Evolutionary conservation across 164 flowering plant species (phyloP), one percentile per base, ranked within the genome.

Genomic region (Annona cherimola): DNA sequence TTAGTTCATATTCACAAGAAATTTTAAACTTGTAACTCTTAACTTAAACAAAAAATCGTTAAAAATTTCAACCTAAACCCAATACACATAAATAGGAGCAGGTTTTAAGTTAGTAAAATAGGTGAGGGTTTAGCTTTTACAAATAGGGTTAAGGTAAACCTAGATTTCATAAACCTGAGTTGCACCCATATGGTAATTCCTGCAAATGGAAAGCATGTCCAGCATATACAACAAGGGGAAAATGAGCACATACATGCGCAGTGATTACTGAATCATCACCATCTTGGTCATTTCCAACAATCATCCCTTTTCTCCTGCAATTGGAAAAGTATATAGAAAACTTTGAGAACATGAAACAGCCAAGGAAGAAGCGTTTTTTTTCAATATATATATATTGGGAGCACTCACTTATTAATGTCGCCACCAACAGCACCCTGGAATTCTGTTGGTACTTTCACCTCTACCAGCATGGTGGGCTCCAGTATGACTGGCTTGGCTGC

Each of bases 351-450:
- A 59, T 60, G 54, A 64, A 63, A 68, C 12, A 50, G 12, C 59
- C n/a, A 61, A 59, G 39, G 44, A 2, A 26, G 35, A 26, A 26
- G 35, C 4, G 3, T 61, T 5, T 12, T 40, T 2, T 16, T 20
- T 9, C 19, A n/a, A 11, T 20, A 69, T 19, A 35, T 61, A 44
- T 63, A 54, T 35, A 55, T 45, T 20, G 18, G 45, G 69, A 69
- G 26, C 57, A 83, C 96, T 81, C 76, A 96, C 99, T 92, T 96
- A 75, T 96, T 96, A 54, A 96, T 85, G 79, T 96, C 99, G 74
- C 99, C 99, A 69, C 91, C 84, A 67, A 96, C 98, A 71, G 90
- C 78, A 50, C 99, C 99, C 86, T 96, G 99, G 81, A 93, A 96
- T 75, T 96, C 99, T 71, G 93, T 79, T 44, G 99, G 99, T 35